Conservation (phyloP, 163 green algal genomes). For the Scenedesmus sp. region DNA sequence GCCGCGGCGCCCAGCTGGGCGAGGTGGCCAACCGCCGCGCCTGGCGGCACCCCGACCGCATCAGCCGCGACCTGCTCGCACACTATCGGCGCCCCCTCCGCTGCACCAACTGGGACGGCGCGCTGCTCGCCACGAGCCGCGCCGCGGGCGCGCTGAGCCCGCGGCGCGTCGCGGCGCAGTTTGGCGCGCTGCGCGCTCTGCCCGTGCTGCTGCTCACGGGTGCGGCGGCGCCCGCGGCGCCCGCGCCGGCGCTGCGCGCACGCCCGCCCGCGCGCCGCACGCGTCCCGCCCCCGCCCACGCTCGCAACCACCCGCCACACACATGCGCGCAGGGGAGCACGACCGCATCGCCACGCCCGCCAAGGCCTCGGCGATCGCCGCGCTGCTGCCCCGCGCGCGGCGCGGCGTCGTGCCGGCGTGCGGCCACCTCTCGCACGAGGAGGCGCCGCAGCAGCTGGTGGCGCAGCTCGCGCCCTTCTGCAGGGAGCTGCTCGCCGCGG, state of each 20-base stretch:
- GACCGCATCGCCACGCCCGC: conserved; percentile 62
- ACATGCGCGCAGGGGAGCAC: conserved; percentile 45
- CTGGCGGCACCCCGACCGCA: conserved; percentile 70
- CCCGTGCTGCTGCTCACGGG: conserved; percentile 32
- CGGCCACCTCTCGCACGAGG: conserved; percentile 84
- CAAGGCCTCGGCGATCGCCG: conserved; percentile 46
- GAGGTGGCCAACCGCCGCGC: conserved; percentile 78
- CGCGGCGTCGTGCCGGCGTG: conserved; percentile 63
- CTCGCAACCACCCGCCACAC: not conserved
- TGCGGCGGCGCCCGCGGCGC: too few species aligned
- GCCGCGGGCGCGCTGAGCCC: conserved; percentile 38
- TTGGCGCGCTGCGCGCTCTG: not conserved
- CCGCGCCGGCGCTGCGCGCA: too few species aligned
- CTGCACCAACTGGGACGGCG: conserved; percentile 71
- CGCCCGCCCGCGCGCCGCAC: too few species aligned
- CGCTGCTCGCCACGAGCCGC: conserved; percentile 65
- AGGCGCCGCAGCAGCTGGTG: conserved; percentile 70
- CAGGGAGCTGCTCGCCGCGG: not conserved
- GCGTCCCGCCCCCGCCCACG: too few species aligned
- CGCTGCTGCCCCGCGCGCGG: conserved; percentile 42
- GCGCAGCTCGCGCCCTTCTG: conserved; percentile 55
- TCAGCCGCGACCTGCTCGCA: conserved; percentile 70
- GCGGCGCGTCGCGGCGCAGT: conserved; percentile 24
- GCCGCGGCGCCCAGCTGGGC: conserved; percentile 22
- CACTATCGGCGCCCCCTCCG: conserved; percentile 78